phyloP scores from a whole-genome alignment of 306 rosid genomes.

The Cucumis cinereus region DNA sequence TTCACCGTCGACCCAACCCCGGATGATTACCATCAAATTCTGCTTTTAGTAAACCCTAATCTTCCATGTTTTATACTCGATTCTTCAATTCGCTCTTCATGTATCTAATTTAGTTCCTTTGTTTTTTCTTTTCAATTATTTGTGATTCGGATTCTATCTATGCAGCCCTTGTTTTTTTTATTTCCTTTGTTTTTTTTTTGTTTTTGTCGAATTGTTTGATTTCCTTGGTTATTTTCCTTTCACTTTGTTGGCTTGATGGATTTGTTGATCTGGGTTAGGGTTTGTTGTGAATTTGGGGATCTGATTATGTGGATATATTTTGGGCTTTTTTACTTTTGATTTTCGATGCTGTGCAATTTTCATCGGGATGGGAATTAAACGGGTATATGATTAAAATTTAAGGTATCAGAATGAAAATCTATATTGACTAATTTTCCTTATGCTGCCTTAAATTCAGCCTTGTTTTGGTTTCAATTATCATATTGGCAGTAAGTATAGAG shows the following conservation, averaged over 20 bases:
- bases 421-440: not conserved
- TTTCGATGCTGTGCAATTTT: not conserved
- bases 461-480: not conserved
- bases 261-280: not conserved
- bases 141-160: not conserved
- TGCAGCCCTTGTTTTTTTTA: not conserved
- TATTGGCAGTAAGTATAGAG: not conserved
- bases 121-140: not conserved
- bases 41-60: slow-evolving; percentile 8
- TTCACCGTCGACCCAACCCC: not conserved
- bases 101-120: not conserved
- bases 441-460: not conserved
- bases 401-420: not conserved
- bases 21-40: not conserved
- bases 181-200: not conserved
- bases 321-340: not conserved
- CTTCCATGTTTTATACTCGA: not conserved
- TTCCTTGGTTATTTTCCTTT: not conserved
- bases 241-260: not conserved
- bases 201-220: not conserved
- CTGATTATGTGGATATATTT: not conserved
- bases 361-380: not conserved
- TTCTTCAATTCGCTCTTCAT: not conserved
- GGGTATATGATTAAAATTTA: not conserved
- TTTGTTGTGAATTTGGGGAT: not conserved